A percentile compares a stretch with the other conserved stretches of the same genome.
Evolutionary conservation across 2,329 filamentous ascomycete genomes (phyloP).

Genomic region (Talaromyces sp.): DNA sequence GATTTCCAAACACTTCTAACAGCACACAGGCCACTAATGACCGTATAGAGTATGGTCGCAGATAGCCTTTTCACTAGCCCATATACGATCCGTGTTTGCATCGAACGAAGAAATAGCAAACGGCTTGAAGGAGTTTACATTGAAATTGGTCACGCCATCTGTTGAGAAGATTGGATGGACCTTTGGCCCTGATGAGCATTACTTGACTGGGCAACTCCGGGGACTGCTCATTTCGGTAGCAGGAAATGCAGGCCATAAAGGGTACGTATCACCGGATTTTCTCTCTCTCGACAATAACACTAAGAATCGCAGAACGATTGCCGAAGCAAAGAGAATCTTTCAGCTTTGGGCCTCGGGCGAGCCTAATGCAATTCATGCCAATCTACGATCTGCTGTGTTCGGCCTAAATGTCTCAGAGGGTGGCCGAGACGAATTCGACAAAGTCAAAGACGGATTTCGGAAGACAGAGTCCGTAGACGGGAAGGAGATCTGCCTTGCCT

Average conservation of each 20-base stretch:
- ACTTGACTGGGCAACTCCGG: constrained; percentile 73
- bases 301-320: constrained; percentile 49
- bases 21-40: constrained; percentile 7
- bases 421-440: constrained; percentile 61
- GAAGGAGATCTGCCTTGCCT: constrained; percentile 75
- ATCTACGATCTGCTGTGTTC: constrained; percentile 75
- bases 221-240: constrained; percentile 74
- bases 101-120: constrained; percentile 66
- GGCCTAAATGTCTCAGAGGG: constrained; percentile 71
- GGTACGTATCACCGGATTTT: constrained; percentile 46
- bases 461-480: constrained; percentile 81
- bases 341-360: constrained; percentile 68
- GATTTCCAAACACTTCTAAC: constrained; percentile 16
- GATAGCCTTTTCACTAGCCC: constrained; percentile 68
- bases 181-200: constrained; percentile 70
- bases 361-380: constrained; percentile 68
- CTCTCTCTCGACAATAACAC: constrained; percentile 8
- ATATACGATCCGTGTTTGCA: constrained; percentile 78
- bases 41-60: constrained; percentile 69
- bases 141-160: constrained; percentile 69
- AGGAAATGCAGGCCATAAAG: constrained; percentile 68
- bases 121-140: constrained; percentile 70
- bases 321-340: constrained; percentile 75
- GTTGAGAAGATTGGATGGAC: constrained; percentile 83
- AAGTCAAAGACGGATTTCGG: constrained; percentile 79